Percentiles rank a stretch among this genome's conserved stretches.
Conservation (phyloP, 2,329 filamentous ascomycete species). For the Diaporthe aspalathi region DNA sequence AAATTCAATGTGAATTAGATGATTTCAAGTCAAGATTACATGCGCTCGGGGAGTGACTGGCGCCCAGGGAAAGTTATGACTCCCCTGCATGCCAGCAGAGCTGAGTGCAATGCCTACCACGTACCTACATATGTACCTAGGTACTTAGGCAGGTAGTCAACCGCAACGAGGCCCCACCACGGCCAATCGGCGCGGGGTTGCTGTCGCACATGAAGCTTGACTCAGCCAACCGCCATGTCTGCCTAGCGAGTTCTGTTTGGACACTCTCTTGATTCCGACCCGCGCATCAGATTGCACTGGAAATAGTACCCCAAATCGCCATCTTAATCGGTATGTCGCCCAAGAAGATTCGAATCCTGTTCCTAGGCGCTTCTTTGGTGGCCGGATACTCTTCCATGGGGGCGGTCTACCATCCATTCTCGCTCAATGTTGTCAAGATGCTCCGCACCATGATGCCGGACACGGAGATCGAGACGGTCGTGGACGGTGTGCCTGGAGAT, state of each 20-base stretch:
- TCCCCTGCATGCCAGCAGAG: too few species aligned
- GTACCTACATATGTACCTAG: too few species aligned
- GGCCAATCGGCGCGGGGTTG: constrained; percentile 13
- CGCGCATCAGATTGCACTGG: neutral
- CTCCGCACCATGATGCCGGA: constrained; percentile 29
- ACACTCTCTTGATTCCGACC: neutral
- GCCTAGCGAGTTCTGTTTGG: neutral
- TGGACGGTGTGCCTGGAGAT: constrained; percentile 46
- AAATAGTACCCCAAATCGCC: neutral
- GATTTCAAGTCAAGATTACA: too few species aligned
- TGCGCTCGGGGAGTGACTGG: too few species aligned
- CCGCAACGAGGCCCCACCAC: neutral
- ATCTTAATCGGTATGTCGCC: neutral
- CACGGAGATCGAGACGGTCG: constrained; percentile 29
- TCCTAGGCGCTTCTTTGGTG: constrained; percentile 33
- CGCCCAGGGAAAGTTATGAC: too few species aligned
- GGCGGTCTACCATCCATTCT: constrained; percentile 30
- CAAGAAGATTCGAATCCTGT: constrained; percentile 32
- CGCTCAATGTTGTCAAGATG: constrained; percentile 31
- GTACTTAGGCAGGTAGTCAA: neutral
- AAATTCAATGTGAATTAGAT: too few species aligned
- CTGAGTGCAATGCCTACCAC: too few species aligned
- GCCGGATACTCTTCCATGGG: constrained; percentile 33
- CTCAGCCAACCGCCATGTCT: constrained; percentile 22
- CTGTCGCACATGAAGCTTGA: neutral